phyloP scores from a whole-genome alignment of 768 basidiomycete genomes.

The Hortiboletus campestris region DNA sequence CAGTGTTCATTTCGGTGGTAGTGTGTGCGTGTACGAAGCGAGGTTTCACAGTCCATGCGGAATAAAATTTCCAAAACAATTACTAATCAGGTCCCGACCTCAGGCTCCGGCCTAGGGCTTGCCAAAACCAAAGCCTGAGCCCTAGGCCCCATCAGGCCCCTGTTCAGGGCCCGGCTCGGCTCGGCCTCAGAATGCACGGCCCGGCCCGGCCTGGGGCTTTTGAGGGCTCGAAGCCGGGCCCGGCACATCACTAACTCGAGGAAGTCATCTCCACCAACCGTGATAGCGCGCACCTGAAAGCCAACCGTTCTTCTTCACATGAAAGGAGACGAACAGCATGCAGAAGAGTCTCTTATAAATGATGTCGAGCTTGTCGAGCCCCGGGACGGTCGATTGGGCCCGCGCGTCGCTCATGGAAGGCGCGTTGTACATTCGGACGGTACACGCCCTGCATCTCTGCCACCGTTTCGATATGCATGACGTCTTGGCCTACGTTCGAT shows the following conservation, averaged over 20 bases:
- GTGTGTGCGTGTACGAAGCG: no score
- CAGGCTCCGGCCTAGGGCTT: neutral
- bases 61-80: neutral
- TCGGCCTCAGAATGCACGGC: no score
- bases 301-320: no score
- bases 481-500: neutral
- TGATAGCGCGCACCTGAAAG: no score
- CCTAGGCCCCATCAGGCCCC: neutral
- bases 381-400: slow-evolving; percentile 23
- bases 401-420: slow-evolving; percentile 33
- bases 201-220: no score
- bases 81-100: neutral
- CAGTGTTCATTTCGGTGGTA: no score
- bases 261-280: no score
- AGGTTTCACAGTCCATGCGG: no score
- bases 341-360: slow-evolving; percentile 35
- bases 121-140: neutral
- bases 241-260: no score
- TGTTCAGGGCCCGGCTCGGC: no score
- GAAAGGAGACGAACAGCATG: neutral
- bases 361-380: slow-evolving; percentile 52
- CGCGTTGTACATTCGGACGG: slow-evolving; percentile 50
- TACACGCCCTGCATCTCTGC: slow-evolving; percentile 49
- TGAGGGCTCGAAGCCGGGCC: no score
- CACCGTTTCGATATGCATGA: slow-evolving; percentile 46